phyloP scores from a whole-genome alignment of 805 yeast genomes.

The Vanderwaltozyma tropicalis region DNA sequence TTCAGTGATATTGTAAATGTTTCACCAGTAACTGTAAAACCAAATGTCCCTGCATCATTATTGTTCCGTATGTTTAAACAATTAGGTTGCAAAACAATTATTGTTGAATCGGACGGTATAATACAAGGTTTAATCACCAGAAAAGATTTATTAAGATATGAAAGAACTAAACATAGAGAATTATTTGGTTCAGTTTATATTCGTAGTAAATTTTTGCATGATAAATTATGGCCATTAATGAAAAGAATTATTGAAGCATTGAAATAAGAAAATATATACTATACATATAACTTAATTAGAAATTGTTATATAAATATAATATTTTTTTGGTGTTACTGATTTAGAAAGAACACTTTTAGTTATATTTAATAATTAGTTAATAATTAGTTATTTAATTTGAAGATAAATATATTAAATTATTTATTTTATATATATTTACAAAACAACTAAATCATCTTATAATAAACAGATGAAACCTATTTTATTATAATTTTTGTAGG shows the following conservation, averaged over 20 bases:
- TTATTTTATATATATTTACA: no score
- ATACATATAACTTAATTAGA: no score
- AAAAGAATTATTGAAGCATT: constrained; percentile 11
- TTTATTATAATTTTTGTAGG: no score
- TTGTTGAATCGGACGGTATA: constrained; percentile 51
- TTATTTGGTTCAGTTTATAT: constrained; percentile 20
- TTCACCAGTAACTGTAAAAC: constrained; percentile 53
- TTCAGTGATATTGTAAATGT: constrained; percentile 29
- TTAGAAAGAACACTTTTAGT: no score
- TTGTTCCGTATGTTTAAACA: constrained; percentile 61
- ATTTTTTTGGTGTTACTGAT: no score
- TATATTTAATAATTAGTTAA: no score
- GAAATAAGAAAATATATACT: no score
- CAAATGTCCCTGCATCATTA: constrained; percentile 46
- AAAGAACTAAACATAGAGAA: constrained; percentile 28
- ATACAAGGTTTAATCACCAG: constrained; percentile 72
- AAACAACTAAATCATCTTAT: no score
- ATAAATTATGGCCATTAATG: constrained; percentile 16
- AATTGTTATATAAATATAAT: no score
- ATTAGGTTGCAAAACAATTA: constrained; percentile 68
- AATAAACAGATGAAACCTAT: no score
- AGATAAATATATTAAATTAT: no score
- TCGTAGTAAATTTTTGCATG: constrained; percentile 16
- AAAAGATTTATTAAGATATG: constrained; percentile 69
- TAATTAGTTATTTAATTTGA: no score